Base-by-base conservation (phyloP, 441 rosid species). In the Metrosideros polymorpha region DNA sequence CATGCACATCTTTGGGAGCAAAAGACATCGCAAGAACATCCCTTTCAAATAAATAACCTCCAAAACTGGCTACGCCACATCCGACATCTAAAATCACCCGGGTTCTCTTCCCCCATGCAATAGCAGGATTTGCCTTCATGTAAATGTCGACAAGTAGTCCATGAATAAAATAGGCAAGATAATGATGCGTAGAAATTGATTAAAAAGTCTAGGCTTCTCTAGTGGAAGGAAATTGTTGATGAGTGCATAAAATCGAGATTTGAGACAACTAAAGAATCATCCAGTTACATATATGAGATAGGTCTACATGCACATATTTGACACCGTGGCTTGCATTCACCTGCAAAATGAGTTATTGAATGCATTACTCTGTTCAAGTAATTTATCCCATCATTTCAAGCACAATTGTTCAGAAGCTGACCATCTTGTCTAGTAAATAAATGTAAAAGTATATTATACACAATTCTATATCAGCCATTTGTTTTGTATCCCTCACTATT, bases 1-100 rank as follows among this genome's bases (percentile, higher is more conserved):
- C 88, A 54, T 87, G 88, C 88, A 84, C 88, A 3, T 87, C 88
- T 84, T 87, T 87, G 77, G 88, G 88, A 84, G 88, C 88, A 87
- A 87, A 84, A 84, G 88, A 87, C 86, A 87, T 87, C 17, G 88
- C 49, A 32, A 87, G 84, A 87, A 87, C 88, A 63, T 84, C 88
- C 84, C 61, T 87, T 32, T 87, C 86, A 49, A 53, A 87, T 57
- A 87, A 87, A 84, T 84, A 87, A 17, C 88, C 88, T 75, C 88
- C 88, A 5, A 87, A 87, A 84, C 88, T 87, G 19, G 88, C 88
- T 32, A 87, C 88, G 29, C 88, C 88, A 77, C 88, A 84, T 18
- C 88, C 88, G 8, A 84, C 88, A 84, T 84, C 88, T 32, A 87
- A 82, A 54, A 87, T 84, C 77, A 87, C 88, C 42, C 88, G 79